Conservation (phyloP, 768 basidiomycete genomes). For the Gautieria morchelliformis region DNA sequence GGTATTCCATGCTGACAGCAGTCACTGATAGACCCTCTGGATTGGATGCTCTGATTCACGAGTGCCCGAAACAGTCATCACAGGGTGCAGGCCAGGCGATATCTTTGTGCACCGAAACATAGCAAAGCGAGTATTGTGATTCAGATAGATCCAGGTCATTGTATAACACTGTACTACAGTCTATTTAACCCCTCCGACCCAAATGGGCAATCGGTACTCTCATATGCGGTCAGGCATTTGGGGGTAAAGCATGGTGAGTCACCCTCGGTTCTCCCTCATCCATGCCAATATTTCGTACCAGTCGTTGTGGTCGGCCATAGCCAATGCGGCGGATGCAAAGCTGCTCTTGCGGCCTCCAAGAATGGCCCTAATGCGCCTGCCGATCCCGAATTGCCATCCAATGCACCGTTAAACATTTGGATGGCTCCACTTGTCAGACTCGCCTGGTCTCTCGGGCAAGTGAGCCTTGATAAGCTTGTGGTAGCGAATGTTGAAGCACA, state of each 20-base stretch:
- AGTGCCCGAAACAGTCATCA: neutral
- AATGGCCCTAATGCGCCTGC: neutral
- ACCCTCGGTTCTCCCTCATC: neutral
- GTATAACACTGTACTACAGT: neutral
- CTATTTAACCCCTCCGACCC: neutral
- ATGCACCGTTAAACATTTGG: conserved; percentile 58
- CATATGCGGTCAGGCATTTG: neutral
- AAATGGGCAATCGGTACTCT: neutral
- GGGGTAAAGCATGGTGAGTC: neutral
- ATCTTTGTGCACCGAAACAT: neutral
- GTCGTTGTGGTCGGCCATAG: conserved; percentile 2
- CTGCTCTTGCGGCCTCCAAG: neutral
- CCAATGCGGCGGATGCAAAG: neutral
- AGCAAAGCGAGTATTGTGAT: neutral
- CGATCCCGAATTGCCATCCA: conserved; percentile 4
- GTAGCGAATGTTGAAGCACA: conserved; percentile 41
- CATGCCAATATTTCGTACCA: neutral
- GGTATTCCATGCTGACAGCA: neutral
- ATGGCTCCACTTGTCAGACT: conserved; percentile 55
- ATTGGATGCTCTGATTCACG: conserved; percentile 4
- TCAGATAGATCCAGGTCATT: neutral
- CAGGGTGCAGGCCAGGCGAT: neutral
- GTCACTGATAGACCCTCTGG: neutral
- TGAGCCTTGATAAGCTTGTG: conserved; percentile 26
- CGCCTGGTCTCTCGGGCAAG: conserved; percentile 30